Evolutionary conservation across 2,329 filamentous ascomycete species (phyloP).

Genomic region (Xenosphaeropsis pyriputrescens): DNA sequence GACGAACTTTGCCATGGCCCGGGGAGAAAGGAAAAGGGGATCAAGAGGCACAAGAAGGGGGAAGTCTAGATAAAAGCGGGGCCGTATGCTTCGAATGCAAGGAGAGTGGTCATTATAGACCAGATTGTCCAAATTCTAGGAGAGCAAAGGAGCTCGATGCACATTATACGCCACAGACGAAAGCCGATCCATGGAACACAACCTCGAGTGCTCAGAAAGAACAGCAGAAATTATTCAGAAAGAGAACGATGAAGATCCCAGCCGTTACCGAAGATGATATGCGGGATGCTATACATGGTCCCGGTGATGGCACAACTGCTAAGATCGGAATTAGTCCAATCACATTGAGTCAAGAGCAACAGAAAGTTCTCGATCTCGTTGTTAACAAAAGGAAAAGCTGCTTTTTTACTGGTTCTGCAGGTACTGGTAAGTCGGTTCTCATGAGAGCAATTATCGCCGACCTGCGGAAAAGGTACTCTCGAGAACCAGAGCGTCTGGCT

Average conservation of each 20-base stretch:
- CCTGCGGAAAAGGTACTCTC: slow-evolving; percentile 59
- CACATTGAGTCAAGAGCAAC: slow-evolving; percentile 68
- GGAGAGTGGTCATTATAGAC: neutral
- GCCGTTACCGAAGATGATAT: slow-evolving; percentile 28
- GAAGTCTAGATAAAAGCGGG: neutral
- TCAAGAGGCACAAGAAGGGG: slow-evolving; percentile 9
- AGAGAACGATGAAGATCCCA: slow-evolving; percentile 27
- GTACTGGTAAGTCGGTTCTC: slow-evolving; percentile 92
- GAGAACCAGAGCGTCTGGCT: slow-evolving; percentile 72
- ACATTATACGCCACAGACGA: too few relatives aligned
- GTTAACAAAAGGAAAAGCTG: slow-evolving; percentile 71
- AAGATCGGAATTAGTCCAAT: slow-evolving; percentile 19
- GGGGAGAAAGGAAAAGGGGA: slow-evolving; percentile 17
- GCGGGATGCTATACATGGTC: slow-evolving; percentile 21
- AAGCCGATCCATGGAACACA: slow-evolving; percentile 50
- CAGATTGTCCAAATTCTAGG: neutral
- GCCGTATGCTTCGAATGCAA: neutral
- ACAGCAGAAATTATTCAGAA: slow-evolving; percentile 60
- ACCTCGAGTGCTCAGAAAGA: slow-evolving; percentile 63
- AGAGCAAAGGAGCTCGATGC: too few relatives aligned
- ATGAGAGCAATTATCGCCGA: slow-evolving; percentile 82
- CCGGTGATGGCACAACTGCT: slow-evolving; percentile 16
- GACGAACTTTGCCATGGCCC: slow-evolving; percentile 16
- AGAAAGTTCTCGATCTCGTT: slow-evolving; percentile 70
- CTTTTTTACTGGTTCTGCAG: slow-evolving; percentile 95